Evolutionary conservation across 768 basidiomycete genomes (phyloP).

Genomic region (Amanita subjunquillea): DNA sequence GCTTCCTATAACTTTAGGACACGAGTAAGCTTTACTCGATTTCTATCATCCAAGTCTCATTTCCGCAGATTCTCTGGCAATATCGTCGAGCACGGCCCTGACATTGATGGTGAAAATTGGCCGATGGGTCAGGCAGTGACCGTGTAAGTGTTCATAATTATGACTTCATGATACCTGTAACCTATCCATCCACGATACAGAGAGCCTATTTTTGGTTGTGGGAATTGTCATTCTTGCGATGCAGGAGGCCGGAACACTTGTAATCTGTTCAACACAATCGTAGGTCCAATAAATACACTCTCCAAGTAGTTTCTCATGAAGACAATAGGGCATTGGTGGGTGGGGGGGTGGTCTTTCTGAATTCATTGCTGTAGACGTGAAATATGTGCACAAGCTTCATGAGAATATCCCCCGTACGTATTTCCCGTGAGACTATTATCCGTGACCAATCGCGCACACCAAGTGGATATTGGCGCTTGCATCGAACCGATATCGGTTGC

Average conservation of each 20-base stretch:
- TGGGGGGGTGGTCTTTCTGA: conserved; percentile 35
- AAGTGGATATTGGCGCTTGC: conserved; percentile 38
- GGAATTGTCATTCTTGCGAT: conserved; percentile 25
- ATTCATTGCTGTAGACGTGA: conserved; percentile 25
- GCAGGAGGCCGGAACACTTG: conserved; percentile 24
- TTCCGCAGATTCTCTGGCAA: conserved; percentile 22
- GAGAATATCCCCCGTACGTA: conserved; percentile 24
- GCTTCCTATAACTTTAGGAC: conserved; percentile 32
- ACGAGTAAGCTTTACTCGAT: conserved; percentile 23
- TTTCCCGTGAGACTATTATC: neutral
- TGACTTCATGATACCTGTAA: neutral
- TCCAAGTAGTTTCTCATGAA: neutral
- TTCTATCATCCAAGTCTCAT: neutral
- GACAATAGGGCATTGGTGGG: conserved; percentile 25
- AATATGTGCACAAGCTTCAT: conserved; percentile 28
- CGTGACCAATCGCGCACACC: neutral
- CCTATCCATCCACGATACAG: conserved; percentile 14
- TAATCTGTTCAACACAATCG: conserved; percentile 22
- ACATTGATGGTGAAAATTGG: conserved; percentile 22
- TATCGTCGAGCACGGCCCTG: conserved; percentile 22
- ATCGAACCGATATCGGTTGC: conserved; percentile 38
- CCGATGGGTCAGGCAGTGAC: conserved; percentile 23
- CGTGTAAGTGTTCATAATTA: conserved; percentile 15
- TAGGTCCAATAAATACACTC: conserved; percentile 10
- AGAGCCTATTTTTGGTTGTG: conserved; percentile 32